Percentiles rank a stretch among this genome's conserved stretches.
phyloP scores from a whole-genome alignment of 768 basidiomycete genomes.

The Mrakia blollopis region DNA sequence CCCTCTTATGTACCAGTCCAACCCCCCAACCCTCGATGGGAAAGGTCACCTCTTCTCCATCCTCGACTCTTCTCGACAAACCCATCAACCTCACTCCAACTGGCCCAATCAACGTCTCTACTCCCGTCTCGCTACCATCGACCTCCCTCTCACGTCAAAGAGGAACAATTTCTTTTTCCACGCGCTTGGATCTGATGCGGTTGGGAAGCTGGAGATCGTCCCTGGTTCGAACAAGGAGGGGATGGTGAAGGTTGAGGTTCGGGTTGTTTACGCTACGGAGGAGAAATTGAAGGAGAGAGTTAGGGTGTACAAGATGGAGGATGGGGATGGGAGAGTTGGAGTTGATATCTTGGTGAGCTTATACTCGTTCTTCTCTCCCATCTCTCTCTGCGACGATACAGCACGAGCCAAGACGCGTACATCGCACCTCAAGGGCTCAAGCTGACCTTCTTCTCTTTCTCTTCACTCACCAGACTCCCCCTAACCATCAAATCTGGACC shows the following conservation, averaged over 20 bases:
- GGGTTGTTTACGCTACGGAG: not conserved
- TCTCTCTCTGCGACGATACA: not conserved
- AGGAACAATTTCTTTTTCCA: not conserved
- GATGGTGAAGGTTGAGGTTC: not conserved
- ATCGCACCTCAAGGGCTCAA: not conserved
- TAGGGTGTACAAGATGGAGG: not conserved
- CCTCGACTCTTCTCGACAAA: not conserved
- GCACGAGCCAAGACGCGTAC: not conserved
- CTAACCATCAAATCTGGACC: not conserved
- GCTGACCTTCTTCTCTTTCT: not conserved
- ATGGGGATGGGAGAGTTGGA: not conserved
- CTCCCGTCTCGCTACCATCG: not conserved
- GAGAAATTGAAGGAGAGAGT: not conserved
- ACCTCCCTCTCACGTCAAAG: not conserved
- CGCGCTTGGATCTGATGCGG: not conserved
- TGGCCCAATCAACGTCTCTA: not conserved
- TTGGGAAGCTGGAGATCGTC: not conserved
- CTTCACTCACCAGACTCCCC: not conserved
- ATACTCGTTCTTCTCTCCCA: too few relatives aligned
- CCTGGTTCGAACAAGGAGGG: not conserved
- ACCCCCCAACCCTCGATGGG: too few relatives aligned
- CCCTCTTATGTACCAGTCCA: too few relatives aligned
- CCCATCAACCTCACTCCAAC: not conserved
- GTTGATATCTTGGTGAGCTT: not conserved
- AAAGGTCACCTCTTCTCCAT: not conserved